Evolutionary conservation across 1,284 basidiomycete species (phyloP).

Genomic region (Cutaneotrichosporon dermatis): DNA sequence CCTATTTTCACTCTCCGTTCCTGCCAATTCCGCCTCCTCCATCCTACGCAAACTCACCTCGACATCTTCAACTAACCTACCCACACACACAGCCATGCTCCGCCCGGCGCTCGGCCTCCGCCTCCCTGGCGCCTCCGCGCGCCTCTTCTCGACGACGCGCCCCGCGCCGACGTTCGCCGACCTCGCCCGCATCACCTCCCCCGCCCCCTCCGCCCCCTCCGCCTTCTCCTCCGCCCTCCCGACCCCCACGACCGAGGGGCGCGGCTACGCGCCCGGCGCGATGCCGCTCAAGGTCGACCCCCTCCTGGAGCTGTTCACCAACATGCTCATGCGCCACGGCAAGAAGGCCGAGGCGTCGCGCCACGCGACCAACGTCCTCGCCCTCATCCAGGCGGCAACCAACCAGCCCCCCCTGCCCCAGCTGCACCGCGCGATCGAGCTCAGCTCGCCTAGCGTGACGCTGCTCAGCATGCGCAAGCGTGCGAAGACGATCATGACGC

Average conservation of each 20-base stretch:
- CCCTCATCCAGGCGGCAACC: slow-evolving; percentile 60
- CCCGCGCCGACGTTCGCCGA: slow-evolving; percentile 12
- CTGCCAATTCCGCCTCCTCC: not conserved
- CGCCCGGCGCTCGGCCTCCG: not conserved
- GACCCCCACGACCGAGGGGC: not conserved
- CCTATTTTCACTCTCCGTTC: not conserved
- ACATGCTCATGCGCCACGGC: slow-evolving; percentile 63
- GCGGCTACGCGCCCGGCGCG: slow-evolving; percentile 35
- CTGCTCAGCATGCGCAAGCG: slow-evolving; percentile 55
- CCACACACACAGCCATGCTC: slow-evolving; percentile 6
- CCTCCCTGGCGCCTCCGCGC: not conserved
- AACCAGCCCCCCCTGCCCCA: slow-evolving; percentile 71
- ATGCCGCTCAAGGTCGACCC: slow-evolving; percentile 72
- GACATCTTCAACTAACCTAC: not conserved
- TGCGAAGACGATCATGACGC: slow-evolving; percentile 62
- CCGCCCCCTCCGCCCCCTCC: slow-evolving; percentile 5
- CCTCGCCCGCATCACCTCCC: slow-evolving; percentile 14
- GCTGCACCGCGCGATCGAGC: slow-evolving; percentile 62
- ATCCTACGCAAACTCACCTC: not conserved
- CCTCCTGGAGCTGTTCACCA: slow-evolving; percentile 66
- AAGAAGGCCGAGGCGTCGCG: slow-evolving; percentile 62
- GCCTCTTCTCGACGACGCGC: slow-evolving; percentile 8
- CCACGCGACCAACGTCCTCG: slow-evolving; percentile 59
- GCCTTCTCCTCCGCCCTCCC: slow-evolving; percentile 5
- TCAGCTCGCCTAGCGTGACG: slow-evolving; percentile 63